These are phyloP conservation scores for Didymella keratinophila DNA, from an alignment of 2,329 filamentous ascomycete genomes.

Conservation along the genomic window DNA sequence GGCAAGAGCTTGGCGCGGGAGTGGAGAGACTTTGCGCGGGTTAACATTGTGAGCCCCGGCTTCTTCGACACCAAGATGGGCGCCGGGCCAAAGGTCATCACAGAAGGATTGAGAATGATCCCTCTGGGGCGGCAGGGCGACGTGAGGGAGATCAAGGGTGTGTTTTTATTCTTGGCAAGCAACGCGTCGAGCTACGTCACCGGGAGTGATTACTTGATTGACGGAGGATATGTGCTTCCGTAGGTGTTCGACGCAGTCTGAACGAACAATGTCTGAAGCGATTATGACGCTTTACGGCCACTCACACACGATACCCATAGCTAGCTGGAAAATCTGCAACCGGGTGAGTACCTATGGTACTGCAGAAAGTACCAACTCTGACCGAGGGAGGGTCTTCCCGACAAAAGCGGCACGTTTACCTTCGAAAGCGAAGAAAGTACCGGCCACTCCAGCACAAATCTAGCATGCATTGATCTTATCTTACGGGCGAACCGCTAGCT, in stretches of 20 bases:
- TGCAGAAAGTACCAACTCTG: no score
- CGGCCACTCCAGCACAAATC: no score
- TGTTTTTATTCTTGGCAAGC: slow-evolving; percentile 81
- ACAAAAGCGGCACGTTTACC: no score
- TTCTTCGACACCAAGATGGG: slow-evolving; percentile 71
- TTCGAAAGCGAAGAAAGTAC: no score
- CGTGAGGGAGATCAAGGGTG: slow-evolving; percentile 78
- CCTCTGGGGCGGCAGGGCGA: slow-evolving; percentile 78
- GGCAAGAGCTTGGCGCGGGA: slow-evolving; percentile 69
- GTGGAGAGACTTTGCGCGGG: slow-evolving; percentile 71
- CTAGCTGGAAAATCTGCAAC: no score
- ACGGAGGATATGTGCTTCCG: slow-evolving; percentile 72
- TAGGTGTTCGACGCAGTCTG: background rate
- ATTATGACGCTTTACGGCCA: no score
- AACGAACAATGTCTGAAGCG: no score
- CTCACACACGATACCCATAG: no score
- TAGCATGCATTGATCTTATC: no score
- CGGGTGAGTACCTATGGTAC: no score
- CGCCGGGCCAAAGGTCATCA: slow-evolving; percentile 68
- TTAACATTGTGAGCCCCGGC: slow-evolving; percentile 70
- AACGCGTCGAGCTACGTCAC: slow-evolving; percentile 79
- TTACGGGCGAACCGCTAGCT: no score
- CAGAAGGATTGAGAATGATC: slow-evolving; percentile 74
- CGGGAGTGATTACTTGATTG: slow-evolving; percentile 75
- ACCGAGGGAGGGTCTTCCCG: no score